phyloP scores from a whole-genome alignment of 768 basidiomycete species.

The Tulasnella sp. region DNA sequence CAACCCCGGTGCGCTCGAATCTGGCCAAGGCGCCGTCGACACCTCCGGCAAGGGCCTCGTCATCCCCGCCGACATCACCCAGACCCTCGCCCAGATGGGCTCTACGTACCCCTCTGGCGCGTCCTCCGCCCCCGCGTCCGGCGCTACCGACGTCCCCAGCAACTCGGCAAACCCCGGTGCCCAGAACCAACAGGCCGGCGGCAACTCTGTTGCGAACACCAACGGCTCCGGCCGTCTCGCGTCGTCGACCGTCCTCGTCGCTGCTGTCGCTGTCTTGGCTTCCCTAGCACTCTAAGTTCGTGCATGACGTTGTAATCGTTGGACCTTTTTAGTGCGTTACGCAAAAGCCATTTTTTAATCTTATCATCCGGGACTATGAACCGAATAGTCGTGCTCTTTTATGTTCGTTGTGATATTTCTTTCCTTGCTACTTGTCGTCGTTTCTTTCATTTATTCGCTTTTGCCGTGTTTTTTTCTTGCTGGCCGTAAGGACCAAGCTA shows the following conservation, averaged over 20 bases:
- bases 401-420: no score
- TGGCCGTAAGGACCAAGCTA: no score
- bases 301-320: no score
- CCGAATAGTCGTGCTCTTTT: no score
- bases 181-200: background rate
- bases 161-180: background rate
- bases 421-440: no score
- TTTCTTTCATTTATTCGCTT: no score
- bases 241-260: slow-evolving; percentile 6
- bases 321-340: no score
- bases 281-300: no score
- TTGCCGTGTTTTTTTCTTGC: no score
- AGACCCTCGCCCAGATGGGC: background rate
- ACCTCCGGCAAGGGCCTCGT: slow-evolving; percentile 4
- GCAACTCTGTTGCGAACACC: background rate
- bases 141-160: background rate
- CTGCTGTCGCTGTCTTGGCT: slow-evolving; percentile 6
- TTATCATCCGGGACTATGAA: no score
- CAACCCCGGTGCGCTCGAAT: slow-evolving; percentile 40
- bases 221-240: slow-evolving; percentile 10
- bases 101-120: background rate
- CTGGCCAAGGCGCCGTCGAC: slow-evolving; percentile 23
- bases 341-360: no score
- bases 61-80: slow-evolving; percentile 16
- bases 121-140: background rate